phyloP scores from a whole-genome alignment of 768 basidiomycete species.

The Ephemerocybe angulata region DNA sequence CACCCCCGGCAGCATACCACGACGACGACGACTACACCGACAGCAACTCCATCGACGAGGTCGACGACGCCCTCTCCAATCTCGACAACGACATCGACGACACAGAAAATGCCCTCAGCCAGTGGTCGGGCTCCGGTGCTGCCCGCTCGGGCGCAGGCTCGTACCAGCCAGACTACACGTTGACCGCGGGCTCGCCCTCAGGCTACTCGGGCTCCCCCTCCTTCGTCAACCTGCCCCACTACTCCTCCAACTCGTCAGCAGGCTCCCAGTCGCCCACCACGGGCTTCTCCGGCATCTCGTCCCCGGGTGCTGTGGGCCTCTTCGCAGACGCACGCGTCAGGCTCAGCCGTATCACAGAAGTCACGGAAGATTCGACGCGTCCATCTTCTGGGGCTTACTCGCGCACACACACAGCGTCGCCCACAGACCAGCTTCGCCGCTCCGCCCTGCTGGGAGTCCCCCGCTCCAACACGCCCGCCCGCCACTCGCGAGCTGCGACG shows the following conservation, averaged over 20 bases:
- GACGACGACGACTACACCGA: slow-evolving; percentile 42
- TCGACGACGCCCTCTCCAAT: slow-evolving; percentile 63
- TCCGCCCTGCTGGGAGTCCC: slow-evolving; percentile 41
- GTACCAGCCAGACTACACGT: slow-evolving; percentile 37
- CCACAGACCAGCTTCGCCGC: slow-evolving; percentile 44
- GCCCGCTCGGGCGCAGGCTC: slow-evolving; percentile 39
- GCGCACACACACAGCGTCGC: slow-evolving; percentile 35
- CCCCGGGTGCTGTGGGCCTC: slow-evolving; percentile 20
- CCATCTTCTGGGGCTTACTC: slow-evolving; percentile 47
- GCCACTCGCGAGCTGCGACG: slow-evolving; percentile 55
- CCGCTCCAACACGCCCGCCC: slow-evolving; percentile 31
- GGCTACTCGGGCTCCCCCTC: slow-evolving; percentile 47
- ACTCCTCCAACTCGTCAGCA: slow-evolving; percentile 31
- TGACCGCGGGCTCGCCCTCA: slow-evolving; percentile 31
- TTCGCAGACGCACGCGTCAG: slow-evolving; percentile 35
- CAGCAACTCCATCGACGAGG: slow-evolving; percentile 64
- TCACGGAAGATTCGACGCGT: slow-evolving; percentile 64
- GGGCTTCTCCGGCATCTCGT: slow-evolving; percentile 3
- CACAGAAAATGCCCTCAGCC: slow-evolving; percentile 59
- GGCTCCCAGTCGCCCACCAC: slow-evolving; percentile 29
- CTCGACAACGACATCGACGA: slow-evolving; percentile 66
- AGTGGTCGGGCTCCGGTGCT: slow-evolving; percentile 57
- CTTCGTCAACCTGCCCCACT: slow-evolving; percentile 30
- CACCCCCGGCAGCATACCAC: slow-evolving; percentile 28
- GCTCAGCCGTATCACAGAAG: slow-evolving; percentile 76